Conservation (phyloP, 78 protist genomes). For the Protostelium mycophagum region DNA sequence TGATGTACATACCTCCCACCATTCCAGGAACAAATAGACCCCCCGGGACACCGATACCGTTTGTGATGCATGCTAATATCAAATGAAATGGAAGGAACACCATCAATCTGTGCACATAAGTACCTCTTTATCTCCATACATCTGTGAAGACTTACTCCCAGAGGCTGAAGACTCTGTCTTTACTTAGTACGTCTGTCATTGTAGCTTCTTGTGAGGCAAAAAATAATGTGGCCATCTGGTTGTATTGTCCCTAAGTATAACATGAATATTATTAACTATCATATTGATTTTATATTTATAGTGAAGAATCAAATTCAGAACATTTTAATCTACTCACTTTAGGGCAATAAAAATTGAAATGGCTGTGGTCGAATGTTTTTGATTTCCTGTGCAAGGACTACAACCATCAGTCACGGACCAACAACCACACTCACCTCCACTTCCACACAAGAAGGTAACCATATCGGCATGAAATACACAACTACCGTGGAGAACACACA, state of each 20-base stretch:
- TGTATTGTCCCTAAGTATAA: conserved; percentile 5
- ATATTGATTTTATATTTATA: too few species aligned
- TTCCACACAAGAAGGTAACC: background rate
- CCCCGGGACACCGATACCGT: conserved; percentile 40
- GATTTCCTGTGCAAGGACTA: too few species aligned
- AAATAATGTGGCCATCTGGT: conserved; percentile 44
- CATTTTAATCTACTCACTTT: background rate
- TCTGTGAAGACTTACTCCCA: background rate
- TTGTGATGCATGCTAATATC: conserved; percentile 15
- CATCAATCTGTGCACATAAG: background rate
- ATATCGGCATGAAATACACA: background rate
- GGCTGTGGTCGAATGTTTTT: background rate
- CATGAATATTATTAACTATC: too few species aligned
- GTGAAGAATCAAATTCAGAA: too few species aligned
- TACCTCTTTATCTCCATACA: background rate
- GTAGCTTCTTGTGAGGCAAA: conserved; percentile 14
- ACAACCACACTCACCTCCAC: too few species aligned
- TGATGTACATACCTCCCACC: too few species aligned
- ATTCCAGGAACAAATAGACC: conserved; percentile 53
- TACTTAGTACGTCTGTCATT: conserved; percentile 5
- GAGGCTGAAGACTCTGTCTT: background rate
- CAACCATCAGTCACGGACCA: too few species aligned
- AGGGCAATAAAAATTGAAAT: conserved; percentile 5
- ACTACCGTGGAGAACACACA: background rate
- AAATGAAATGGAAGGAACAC: conserved; percentile 3